Evolutionary conservation across 345 rosid species (phyloP).

Genomic region (Diplotaxis tenuifolia): DNA sequence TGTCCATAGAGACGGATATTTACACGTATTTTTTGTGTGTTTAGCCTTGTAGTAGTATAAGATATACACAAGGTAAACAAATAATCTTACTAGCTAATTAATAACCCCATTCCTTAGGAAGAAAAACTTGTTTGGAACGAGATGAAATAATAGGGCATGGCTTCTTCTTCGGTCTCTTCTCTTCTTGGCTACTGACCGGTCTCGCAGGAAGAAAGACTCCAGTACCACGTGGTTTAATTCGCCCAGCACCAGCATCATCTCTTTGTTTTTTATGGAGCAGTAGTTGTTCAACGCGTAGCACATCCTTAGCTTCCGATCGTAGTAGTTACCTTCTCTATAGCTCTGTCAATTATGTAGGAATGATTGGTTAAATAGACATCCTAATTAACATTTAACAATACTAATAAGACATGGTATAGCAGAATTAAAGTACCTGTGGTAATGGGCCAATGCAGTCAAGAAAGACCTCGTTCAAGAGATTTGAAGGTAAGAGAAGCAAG

Average conservation of each 20-base stretch:
- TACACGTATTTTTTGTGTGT: background rate
- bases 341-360: slow-evolving; percentile 13
- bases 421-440: slow-evolving; percentile 20
- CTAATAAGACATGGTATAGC: background rate
- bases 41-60: background rate
- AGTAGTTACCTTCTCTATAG: background rate
- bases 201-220: slow-evolving; percentile 37
- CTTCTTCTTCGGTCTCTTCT: slow-evolving; percentile 20
- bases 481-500: slow-evolving; percentile 36
- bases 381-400: background rate
- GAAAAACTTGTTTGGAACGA: slow-evolving; percentile 30
- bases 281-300: background rate
- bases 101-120: slow-evolving; percentile 38
- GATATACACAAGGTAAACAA: slow-evolving; percentile 5
- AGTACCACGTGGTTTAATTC: slow-evolving; percentile 32
- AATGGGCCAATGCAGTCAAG: slow-evolving; percentile 27
- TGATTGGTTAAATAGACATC: background rate
- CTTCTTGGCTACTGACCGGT: slow-evolving; percentile 11
- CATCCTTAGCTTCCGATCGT: slow-evolving; percentile 12
- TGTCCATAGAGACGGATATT: background rate
- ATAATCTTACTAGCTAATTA: slow-evolving; percentile 26
- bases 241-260: background rate
- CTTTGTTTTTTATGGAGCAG: background rate
- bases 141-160: slow-evolving; percentile 19
- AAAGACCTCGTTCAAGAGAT: slow-evolving; percentile 34